phyloP scores from a whole-genome alignment of 306 rosid species.

The Lablab purpureus region DNA sequence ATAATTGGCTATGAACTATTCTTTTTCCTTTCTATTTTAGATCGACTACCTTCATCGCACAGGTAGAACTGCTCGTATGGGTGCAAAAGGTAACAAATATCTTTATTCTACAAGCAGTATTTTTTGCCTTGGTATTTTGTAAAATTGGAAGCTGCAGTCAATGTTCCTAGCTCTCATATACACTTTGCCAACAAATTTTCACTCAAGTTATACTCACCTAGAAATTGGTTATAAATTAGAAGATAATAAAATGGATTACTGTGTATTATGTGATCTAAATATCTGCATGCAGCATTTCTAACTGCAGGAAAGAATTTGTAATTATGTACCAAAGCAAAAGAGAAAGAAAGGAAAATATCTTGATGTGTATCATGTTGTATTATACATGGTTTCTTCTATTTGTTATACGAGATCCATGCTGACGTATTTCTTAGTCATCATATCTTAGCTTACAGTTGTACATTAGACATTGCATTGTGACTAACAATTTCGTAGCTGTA shows the following conservation, averaged over 20 bases:
- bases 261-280: not conserved
- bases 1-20: conserved; percentile 9
- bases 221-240: conserved; percentile 19
- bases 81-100: conserved; percentile 77
- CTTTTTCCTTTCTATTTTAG: conserved; percentile 52
- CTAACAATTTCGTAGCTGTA: not conserved
- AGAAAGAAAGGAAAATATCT: not conserved
- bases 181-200: conserved; percentile 12
- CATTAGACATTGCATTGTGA: conserved; percentile 20
- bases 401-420: conserved; percentile 26
- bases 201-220: conserved; percentile 9
- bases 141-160: not conserved
- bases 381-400: conserved; percentile 1
- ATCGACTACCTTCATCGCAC: conserved; percentile 98
- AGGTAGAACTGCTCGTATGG: conserved; percentile 99
- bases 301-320: not conserved
- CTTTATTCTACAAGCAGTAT: not conserved
- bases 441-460: conserved; percentile 19
- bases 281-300: conserved; percentile 7
- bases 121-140: not conserved
- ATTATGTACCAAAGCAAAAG: not conserved
- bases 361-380: not conserved
- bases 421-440: not conserved
- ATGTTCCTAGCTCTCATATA: not conserved
- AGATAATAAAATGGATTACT: conserved; percentile 1